These are phyloP conservation scores for Chlamydomonas sp. DNA, from an alignment of 139 green algal species.

Conservation along the genomic window DNA sequence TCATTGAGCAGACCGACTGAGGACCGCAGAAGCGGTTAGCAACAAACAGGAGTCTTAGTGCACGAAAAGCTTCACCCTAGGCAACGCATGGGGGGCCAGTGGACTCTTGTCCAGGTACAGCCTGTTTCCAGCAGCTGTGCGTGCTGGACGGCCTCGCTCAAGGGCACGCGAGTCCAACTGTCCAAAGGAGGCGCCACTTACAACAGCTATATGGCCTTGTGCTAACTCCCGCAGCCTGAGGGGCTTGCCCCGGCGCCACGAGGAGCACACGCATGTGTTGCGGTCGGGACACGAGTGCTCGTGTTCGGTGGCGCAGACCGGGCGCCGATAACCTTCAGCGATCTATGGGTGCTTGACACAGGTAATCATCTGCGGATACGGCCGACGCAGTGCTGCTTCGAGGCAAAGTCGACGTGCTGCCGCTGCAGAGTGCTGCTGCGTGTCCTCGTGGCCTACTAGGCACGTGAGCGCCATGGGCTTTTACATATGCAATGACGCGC, in stretches of 20 bases:
- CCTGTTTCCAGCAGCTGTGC: no score
- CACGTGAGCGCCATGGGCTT: no score
- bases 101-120: conserved; percentile 20
- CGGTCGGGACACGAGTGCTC: conserved; percentile 52
- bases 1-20: no score
- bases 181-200: no score
- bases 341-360: conserved; percentile 73
- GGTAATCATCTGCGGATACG: conserved; percentile 18
- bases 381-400: neutral
- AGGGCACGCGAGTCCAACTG: no score
- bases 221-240: conserved; percentile 20
- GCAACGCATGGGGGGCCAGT: conserved; percentile 25
- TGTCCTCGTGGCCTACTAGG: no score
- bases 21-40: no score
- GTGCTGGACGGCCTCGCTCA: no score
- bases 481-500: neutral
- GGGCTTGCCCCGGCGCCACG: conserved; percentile 48
- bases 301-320: conserved; percentile 70
- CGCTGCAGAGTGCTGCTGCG: no score
- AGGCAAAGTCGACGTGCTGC: no score
- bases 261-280: conserved; percentile 56
- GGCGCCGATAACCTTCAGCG: conserved; percentile 46
- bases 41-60: no score
- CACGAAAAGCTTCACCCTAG: neutral
- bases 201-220: no score